Evolutionary conservation across 2,329 filamentous ascomycete species (phyloP).

Genomic region (Pseudovirgaria hyperparasitica): DNA sequence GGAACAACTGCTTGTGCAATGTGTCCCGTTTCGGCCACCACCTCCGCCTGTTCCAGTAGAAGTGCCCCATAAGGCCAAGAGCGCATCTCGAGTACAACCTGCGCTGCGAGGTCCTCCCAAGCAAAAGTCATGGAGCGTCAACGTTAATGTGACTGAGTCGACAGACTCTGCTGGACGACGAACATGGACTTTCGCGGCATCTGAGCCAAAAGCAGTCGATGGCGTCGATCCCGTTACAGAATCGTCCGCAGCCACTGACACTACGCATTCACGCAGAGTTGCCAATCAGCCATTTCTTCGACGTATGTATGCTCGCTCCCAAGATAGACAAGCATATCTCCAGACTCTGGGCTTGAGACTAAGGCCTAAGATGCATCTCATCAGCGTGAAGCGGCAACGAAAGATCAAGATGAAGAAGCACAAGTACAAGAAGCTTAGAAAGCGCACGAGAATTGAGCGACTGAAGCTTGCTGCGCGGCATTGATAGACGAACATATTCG

Average conservation of each 20-base stretch:
- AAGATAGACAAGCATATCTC: too few species aligned
- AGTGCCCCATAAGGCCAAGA: conserved; percentile 21
- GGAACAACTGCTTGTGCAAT: conserved; percentile 32
- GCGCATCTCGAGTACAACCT: conserved; percentile 10
- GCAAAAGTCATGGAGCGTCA: conserved; percentile 29
- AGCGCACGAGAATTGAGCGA: conserved; percentile 74
- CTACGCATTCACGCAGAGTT: too few species aligned
- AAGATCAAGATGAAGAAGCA: conserved; percentile 99
- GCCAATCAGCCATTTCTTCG: too few species aligned
- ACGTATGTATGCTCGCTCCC: too few species aligned
- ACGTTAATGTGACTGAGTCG: conserved; percentile 39
- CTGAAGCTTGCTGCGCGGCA: too few species aligned
- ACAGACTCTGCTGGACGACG: conserved; percentile 37
- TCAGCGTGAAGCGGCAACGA: conserved; percentile 83
- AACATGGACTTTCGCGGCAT: too few species aligned
- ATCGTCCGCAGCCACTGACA: too few species aligned
- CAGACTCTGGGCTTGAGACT: too few species aligned
- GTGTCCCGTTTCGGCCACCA: conserved; percentile 75
- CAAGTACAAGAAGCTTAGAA: conserved; percentile 99
- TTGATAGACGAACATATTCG: too few species aligned
- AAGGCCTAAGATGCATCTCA: conserved; percentile 52
- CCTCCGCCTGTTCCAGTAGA: conserved; percentile 55
- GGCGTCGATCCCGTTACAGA: too few species aligned
- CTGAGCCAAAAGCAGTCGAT: too few species aligned
- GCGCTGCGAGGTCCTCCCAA: conserved; percentile 14